Conservation (phyloP, 1,284 basidiomycete species). For the Microbotryum intermedium region DNA sequence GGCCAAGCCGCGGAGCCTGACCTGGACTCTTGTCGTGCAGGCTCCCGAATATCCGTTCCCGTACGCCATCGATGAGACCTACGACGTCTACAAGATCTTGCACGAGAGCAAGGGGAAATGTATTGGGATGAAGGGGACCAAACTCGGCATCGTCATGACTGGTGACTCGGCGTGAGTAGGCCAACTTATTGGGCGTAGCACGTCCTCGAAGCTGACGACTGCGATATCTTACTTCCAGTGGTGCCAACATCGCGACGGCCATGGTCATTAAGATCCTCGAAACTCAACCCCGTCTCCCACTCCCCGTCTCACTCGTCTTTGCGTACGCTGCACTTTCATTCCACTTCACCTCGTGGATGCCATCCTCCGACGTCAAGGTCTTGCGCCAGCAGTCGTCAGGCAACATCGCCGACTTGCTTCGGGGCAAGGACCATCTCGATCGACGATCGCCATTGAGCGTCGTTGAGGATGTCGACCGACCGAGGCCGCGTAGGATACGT, state of each 20-base stretch:
- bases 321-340: constrained; percentile 72
- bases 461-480: constrained; percentile 55
- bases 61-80: constrained; percentile 88
- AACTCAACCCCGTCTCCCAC: constrained; percentile 42
- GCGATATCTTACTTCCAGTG: constrained; percentile 45
- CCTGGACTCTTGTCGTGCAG: neutral
- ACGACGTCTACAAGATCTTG: constrained; percentile 75
- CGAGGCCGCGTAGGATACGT: constrained; percentile 3
- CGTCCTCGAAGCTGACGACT: constrained; percentile 32
- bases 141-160: constrained; percentile 63
- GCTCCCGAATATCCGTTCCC: constrained; percentile 64
- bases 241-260: constrained; percentile 72
- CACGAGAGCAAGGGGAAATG: constrained; percentile 68
- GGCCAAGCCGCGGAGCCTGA: neutral
- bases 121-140: constrained; percentile 60
- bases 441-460: constrained; percentile 63
- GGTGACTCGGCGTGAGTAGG: constrained; percentile 83
- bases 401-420: constrained; percentile 52
- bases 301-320: constrained; percentile 74
- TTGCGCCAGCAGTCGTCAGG: constrained; percentile 65
- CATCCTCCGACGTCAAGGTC: constrained; percentile 70
- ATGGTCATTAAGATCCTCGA: constrained; percentile 78
- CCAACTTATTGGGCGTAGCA: constrained; percentile 17
- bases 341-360: constrained; percentile 96
- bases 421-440: constrained; percentile 78